Base-by-base conservation (phyloP, 129 eudicot genomes). In the Heracleum sosnowskyi region DNA sequence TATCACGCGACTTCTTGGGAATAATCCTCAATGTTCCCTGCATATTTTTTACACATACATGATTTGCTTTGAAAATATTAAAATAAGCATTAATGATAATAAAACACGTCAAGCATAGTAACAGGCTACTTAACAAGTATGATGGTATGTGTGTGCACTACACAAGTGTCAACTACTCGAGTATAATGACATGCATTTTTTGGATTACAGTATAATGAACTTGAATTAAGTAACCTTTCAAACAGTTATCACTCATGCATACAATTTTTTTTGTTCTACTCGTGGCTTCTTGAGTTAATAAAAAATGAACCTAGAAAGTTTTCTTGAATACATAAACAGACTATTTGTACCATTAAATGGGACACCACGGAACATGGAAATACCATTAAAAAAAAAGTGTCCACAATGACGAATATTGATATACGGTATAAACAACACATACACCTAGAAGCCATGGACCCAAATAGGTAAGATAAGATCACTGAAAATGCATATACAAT, bases 1-100 rank as follows among this genome's bases (percentile, higher is more conserved):
- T 16, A 44, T 73, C 77, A 42, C 18, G 11, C 6, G 77, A 73
- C 49, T 44, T 73, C 40, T 73, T 73, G n/a, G 77, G 36, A 44
- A 44, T 33, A 44, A 13, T 11, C 60, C 40, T 73, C 60, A 44
- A 44, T 44, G 39, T 24, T 45, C 77, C 77, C 77, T 73, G 77
- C 76, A 72, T 37, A 40, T 5, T 4, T 72, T n/a, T 41, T n/a
- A 10, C 34, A 41, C 46, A 29, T 72, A 41, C 24, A n/a, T 40
- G 20, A 35, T 69, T 69, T 8, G 33, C 60, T 6, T 7, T 44
- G 26, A 29, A 28, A 42, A 73, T 44, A 44, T 73, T 8, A 2
- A 73, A 16, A 26, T 44, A n/a, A 39, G 18, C 44, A 40, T 37
- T n/a, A 6, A 34, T 4, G n/a, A 22, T 4, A 4, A 62, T 2